Conservation (phyloP, 2,329 filamentous ascomycete species). For the Colletotrichum eleusines region DNA sequence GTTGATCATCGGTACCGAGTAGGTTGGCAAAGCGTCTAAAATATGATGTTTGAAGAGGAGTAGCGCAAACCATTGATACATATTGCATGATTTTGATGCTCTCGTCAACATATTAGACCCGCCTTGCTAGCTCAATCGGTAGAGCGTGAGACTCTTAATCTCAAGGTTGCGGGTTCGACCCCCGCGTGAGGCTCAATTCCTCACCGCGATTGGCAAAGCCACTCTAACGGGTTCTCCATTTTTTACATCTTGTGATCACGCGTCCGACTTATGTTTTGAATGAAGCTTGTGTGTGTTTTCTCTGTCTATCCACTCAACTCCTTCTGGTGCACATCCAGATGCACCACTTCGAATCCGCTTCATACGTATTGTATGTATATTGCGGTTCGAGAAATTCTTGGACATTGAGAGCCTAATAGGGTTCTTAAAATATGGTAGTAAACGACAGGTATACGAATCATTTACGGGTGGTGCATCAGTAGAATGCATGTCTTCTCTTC, state of each 20-base stretch:
- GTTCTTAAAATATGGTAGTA: not conserved
- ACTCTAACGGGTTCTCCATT: not conserved
- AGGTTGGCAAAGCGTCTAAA: not conserved
- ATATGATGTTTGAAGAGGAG: rapidly evolving
- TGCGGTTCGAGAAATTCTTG: too few relatives aligned
- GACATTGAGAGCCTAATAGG: rapidly evolving
- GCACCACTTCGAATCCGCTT: too few relatives aligned
- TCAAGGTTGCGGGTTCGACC: slow-evolving; percentile 45
- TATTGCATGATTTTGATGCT: not conserved
- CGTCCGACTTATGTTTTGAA: rapidly evolving
- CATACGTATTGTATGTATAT: too few relatives aligned
- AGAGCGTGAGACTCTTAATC: slow-evolving; percentile 69
- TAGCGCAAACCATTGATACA: too few relatives aligned
- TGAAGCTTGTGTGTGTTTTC: not conserved
- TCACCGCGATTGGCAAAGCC: slow-evolving; percentile 25
- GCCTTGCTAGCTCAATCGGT: slow-evolving; percentile 41
- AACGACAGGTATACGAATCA: not conserved
- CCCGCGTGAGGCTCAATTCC: slow-evolving; percentile 43
- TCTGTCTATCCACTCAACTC: not conserved
- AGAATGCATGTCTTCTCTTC: not conserved
- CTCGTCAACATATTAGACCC: not conserved
- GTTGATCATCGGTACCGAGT: too few relatives aligned
- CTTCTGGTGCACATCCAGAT: not conserved
- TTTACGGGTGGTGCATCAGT: not conserved
- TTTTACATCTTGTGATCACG: not conserved